Evolutionary conservation across 106 monocot species (phyloP), one percentile per base, ranked within the genome.

Genomic region (Dendrobium catenatum): DNA sequence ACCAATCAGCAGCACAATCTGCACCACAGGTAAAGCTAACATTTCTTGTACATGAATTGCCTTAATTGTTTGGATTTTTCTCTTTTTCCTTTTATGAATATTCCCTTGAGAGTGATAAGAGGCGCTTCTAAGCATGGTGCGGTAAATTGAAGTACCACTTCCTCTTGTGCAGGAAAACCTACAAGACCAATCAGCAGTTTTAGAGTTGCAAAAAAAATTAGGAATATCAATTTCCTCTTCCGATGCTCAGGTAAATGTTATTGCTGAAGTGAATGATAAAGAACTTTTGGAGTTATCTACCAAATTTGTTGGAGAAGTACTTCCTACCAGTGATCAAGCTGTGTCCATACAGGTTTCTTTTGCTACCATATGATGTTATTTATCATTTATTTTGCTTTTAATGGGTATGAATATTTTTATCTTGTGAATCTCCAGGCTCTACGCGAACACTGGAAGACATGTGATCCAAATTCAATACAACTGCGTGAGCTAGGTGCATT

Each of bases 401-500:
- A 7, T 56, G 2, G 29, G 3, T 40, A 22, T 70, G 66, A 55
- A 55, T 75, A 73, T 56, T 43, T 27, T 66, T 81, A 24, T n/a
- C 79, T 55, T 31, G n/a, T 33, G 78, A 73, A 83, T 73, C 17
- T 76, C 5, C 56, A 95, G 95, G 85, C 81, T 76, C 86, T 95
- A 31, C 89, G 93, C 37, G 89, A 95, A 9, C 88, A 93, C 75
- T 99, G 98, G 98, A 89, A 81, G 81, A 93, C 73, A 29, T 88
- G 85, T 49, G 68, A 88, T 44, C 81, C 93, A 74, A 86, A 76
- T 49, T 93, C 89, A 56, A 84, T 99, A 81, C 84, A 81, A 79
- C 68, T 99, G 49, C 77, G 85, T 78, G 93, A 99, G 87, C 85
- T 98, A 40, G 98, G 88, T 33, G 91, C 93, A 73, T 81, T 98